Evolutionary conservation across 208 protist genomes (phyloP).

Genomic region (Leishmania martiniquensis): DNA sequence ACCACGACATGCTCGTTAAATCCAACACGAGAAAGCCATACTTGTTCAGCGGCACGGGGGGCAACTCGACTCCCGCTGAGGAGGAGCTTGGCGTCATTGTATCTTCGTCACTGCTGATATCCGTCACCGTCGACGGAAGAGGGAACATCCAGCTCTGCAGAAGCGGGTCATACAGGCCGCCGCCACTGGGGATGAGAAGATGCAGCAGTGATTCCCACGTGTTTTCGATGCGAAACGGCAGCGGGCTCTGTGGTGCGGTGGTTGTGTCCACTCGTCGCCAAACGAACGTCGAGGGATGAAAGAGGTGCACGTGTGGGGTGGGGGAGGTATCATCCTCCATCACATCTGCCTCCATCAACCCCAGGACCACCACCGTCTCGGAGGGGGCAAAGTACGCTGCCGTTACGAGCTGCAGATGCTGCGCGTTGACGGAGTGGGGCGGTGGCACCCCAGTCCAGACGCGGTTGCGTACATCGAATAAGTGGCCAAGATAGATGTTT

Average conservation of each 20-base stretch:
- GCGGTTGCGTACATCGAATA: slow-evolving; percentile 81
- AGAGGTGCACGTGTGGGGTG: slow-evolving; percentile 60
- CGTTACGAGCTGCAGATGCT: slow-evolving; percentile 77
- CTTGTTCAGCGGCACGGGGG: slow-evolving; percentile 14
- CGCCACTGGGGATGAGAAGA: slow-evolving; percentile 59
- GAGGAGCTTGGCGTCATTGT: neutral
- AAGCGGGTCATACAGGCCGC: slow-evolving; percentile 62
- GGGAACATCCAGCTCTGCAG: slow-evolving; percentile 81
- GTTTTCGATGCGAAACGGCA: slow-evolving; percentile 74
- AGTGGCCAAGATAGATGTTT: slow-evolving; percentile 82
- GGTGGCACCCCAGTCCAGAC: slow-evolving; percentile 81
- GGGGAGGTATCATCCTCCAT: slow-evolving; percentile 8
- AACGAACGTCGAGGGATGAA: slow-evolving; percentile 68
- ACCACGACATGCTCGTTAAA: slow-evolving; percentile 76
- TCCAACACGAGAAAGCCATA: slow-evolving; percentile 81
- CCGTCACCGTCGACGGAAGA: slow-evolving; percentile 18
- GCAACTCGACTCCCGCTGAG: neutral
- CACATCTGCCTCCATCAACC: slow-evolving; percentile 40
- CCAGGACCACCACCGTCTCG: slow-evolving; percentile 67
- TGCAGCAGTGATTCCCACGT: slow-evolving; percentile 72
- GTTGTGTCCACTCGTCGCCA: slow-evolving; percentile 75
- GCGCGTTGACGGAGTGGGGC: slow-evolving; percentile 60
- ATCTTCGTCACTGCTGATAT: neutral
- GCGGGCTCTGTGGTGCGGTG: slow-evolving; percentile 69
- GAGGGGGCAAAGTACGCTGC: slow-evolving; percentile 48